A percentile compares a stretch with the other conserved stretches of the same genome.
phyloP scores from a whole-genome alignment of 306 rosid genomes.

The Sophora flavescens region DNA sequence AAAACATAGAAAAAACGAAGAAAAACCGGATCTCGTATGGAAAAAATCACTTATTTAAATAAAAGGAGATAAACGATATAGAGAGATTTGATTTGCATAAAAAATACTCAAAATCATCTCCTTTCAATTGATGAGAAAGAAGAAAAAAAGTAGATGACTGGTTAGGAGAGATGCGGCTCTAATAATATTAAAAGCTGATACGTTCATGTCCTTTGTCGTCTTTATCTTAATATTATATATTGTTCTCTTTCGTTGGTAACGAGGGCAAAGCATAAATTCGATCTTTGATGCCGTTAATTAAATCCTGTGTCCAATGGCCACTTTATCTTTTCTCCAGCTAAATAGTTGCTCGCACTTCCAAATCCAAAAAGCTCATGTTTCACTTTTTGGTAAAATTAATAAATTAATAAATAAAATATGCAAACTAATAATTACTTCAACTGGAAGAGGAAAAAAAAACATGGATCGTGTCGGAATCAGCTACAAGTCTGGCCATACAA shows the following conservation, averaged over 20 bases:
- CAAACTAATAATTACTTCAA: neutral
- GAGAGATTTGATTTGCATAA: too few relatives aligned
- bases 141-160: too few relatives aligned
- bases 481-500: slow-evolving; percentile 31
- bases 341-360: neutral
- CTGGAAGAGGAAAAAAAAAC: neutral
- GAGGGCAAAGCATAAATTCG: slow-evolving; percentile 54
- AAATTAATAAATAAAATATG: too few relatives aligned
- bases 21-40: too few relatives aligned
- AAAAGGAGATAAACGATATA: too few relatives aligned
- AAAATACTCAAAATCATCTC: too few relatives aligned
- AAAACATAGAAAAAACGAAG: too few relatives aligned
- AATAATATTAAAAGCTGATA: neutral
- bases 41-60: too few relatives aligned
- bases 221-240: neutral
- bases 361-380: neutral
- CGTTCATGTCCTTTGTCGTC: slow-evolving; percentile 31
- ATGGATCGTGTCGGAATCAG: neutral
- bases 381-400: slow-evolving; percentile 13
- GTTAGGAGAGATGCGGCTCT: too few relatives aligned
- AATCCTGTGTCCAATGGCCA: slow-evolving; percentile 8
- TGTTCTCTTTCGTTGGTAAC: slow-evolving; percentile 15
- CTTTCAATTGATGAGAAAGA: too few relatives aligned
- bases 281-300: slow-evolving; percentile 43
- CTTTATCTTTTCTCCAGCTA: slow-evolving; percentile 34